phyloP scores from a whole-genome alignment of 129 eudicot genomes.

The Heracleum sosnowskyi region DNA sequence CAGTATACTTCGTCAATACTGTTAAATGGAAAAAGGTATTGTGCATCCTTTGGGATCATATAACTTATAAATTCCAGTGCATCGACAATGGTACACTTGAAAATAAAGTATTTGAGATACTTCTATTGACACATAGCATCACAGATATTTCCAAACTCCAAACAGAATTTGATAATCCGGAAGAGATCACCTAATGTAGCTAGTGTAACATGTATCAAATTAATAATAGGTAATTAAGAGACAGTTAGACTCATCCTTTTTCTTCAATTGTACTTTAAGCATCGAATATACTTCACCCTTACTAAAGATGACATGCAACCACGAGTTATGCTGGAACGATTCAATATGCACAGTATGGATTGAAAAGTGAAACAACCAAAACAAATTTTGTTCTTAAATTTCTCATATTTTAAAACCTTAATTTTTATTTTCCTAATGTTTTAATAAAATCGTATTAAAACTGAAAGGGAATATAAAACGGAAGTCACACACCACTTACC shows the following conservation, averaged over 20 bases:
- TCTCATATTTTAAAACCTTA: neutral
- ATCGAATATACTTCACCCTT: neutral
- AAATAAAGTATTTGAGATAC: neutral
- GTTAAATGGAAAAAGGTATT: neutral
- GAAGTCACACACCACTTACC: slow-evolving; percentile 31
- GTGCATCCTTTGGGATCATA: neutral
- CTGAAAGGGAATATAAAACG: neutral
- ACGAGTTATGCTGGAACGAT: neutral
- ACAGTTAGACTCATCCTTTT: neutral
- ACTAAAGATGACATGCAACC: neutral
- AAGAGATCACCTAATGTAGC: neutral
- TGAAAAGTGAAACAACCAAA: neutral
- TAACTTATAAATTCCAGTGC: neutral
- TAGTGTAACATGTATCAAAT: neutral
- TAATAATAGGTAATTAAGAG: neutral
- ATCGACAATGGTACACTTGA: neutral
- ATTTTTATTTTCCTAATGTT: neutral
- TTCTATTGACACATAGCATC: neutral
- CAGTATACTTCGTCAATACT: neutral
- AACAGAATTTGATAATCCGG: neutral
- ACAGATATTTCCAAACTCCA: neutral
- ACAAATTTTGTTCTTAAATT: neutral
- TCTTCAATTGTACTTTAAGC: neutral
- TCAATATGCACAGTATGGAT: neutral
- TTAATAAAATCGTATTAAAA: neutral